Conservation (phyloP, 208 protist species). For the Naegleria fowleri region DNA sequence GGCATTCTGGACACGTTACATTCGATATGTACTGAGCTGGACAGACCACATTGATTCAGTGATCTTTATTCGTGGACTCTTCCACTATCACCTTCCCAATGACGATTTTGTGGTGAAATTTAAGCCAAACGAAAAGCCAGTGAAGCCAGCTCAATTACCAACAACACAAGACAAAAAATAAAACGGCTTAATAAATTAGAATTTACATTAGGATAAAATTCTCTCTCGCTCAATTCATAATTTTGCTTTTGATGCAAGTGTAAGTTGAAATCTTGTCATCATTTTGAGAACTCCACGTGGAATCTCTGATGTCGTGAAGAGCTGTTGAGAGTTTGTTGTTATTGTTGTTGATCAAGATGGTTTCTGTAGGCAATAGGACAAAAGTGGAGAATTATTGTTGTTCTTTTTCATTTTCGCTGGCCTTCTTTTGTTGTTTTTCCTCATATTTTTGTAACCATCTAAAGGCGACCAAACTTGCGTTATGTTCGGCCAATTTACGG, state of each 20-base stretch:
- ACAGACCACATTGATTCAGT: background rate
- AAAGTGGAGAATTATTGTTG: too few relatives aligned
- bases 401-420: too few relatives aligned
- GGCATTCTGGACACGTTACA: background rate
- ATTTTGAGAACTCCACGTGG: too few relatives aligned
- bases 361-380: too few relatives aligned
- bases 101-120: background rate
- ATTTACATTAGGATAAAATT: too few relatives aligned
- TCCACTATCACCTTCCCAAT: background rate
- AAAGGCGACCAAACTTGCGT: background rate
- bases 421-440: background rate
- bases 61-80: background rate
- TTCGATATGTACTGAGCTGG: background rate
- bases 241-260: too few relatives aligned
- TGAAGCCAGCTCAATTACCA: background rate
- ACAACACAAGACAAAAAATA: background rate
- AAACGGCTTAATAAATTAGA: background rate
- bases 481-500: constrained; percentile 4
- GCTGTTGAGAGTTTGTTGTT: background rate
- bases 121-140: background rate
- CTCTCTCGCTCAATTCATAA: too few relatives aligned
- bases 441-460: background rate
- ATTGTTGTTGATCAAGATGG: background rate
- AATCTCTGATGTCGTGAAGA: too few relatives aligned
- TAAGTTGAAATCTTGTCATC: too few relatives aligned